Conservation (phyloP, 106 monocot species). For the Dendrobium catenatum region DNA sequence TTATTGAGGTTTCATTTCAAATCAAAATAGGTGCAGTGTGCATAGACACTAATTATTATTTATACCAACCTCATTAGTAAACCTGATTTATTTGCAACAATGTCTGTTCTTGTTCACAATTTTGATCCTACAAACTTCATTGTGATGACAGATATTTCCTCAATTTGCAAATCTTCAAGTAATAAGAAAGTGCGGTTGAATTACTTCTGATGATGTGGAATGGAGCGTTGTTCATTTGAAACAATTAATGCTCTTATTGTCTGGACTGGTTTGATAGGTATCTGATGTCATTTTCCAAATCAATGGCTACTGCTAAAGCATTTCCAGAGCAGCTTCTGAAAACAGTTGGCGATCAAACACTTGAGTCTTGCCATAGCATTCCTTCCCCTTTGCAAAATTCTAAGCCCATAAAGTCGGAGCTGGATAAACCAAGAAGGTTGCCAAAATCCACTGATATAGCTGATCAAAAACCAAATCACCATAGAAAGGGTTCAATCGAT, state of each 20-base stretch:
- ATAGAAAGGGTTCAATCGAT: background rate
- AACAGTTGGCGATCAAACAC: slow-evolving; percentile 5
- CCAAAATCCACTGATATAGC: slow-evolving; percentile 6
- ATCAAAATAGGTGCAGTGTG: background rate
- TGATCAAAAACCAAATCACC: slow-evolving; percentile 14
- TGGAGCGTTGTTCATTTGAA: background rate
- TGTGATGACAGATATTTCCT: too few species aligned
- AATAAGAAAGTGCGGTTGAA: too few species aligned
- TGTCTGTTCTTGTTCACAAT: background rate
- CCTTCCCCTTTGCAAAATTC: slow-evolving; percentile 15
- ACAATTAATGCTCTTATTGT: background rate
- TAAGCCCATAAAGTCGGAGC: slow-evolving; percentile 19
- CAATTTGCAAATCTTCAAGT: too few species aligned
- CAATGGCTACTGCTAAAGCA: slow-evolving; percentile 12
- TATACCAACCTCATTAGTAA: background rate
- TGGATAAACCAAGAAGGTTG: background rate
- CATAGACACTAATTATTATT: background rate
- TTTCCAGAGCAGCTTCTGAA: slow-evolving; percentile 11
- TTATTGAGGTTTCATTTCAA: background rate
- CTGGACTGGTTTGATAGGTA: background rate
- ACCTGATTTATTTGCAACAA: background rate
- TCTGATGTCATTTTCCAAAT: background rate
- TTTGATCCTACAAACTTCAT: background rate
- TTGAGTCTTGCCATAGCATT: background rate
- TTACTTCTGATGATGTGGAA: too few species aligned